Evolutionary conservation across 2,329 filamentous ascomycete species (phyloP).

Genomic region (Dactylellina haptotyla): DNA sequence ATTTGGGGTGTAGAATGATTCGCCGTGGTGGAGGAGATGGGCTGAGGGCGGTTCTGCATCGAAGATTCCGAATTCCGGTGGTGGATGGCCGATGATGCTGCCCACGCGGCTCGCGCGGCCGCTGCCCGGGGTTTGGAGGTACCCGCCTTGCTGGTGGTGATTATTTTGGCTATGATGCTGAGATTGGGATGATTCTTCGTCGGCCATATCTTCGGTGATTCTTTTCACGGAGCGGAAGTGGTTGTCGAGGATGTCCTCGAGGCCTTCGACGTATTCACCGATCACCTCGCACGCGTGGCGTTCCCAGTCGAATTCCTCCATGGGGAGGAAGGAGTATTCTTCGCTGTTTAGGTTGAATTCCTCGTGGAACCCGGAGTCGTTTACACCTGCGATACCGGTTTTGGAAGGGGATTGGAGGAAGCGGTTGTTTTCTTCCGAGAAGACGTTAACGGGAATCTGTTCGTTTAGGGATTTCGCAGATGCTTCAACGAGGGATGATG

Average conservation of each 20-base stretch:
- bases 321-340: slow-evolving; percentile 57
- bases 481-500: slow-evolving; percentile 57
- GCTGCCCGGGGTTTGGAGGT: slow-evolving; percentile 17
- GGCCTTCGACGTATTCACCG: slow-evolving; percentile 56
- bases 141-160: slow-evolving; percentile 15
- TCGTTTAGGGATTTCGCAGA: slow-evolving; percentile 54
- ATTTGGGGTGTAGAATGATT: slow-evolving; percentile 51
- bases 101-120: slow-evolving; percentile 37
- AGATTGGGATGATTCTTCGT: slow-evolving; percentile 40
- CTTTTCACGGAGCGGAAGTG: slow-evolving; percentile 56
- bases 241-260: slow-evolving; percentile 56
- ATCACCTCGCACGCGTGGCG: slow-evolving; percentile 57
- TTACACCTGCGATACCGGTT: slow-evolving; percentile 44
- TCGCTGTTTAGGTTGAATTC: slow-evolving; percentile 56
- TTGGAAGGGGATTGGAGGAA: slow-evolving; percentile 54
- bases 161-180: slow-evolving; percentile 3
- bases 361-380: slow-evolving; percentile 53
- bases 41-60: slow-evolving; percentile 13
- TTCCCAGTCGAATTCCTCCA: slow-evolving; percentile 58
- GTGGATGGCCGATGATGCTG: slow-evolving; percentile 33
- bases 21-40: slow-evolving; percentile 13
- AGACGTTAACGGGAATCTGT: slow-evolving; percentile 55
- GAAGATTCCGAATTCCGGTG: slow-evolving; percentile 39
- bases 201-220: slow-evolving; percentile 53
- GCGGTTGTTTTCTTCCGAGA: slow-evolving; percentile 55